Base-by-base conservation (phyloP, 2,329 filamentous ascomycete species). In the Fusarium compactum region DNA sequence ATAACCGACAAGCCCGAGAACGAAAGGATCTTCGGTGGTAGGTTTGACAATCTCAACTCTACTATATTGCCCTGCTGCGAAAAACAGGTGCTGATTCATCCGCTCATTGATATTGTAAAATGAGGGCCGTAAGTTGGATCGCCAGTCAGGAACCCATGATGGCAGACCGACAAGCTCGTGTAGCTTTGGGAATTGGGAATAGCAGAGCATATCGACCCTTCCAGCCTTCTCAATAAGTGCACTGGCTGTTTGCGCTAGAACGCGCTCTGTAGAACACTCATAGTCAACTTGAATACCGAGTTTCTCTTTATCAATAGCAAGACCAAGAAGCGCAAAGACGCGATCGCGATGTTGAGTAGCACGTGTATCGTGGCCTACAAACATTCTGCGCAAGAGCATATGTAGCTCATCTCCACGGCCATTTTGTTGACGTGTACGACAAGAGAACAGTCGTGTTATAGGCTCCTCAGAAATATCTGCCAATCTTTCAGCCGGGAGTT, bases 61-160 rank as follows among this genome's bases (percentile, higher is more conserved):
- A 0, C 9, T 44, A 4, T 1, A 3, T 0, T 15, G 4, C 0
- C 54, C 34, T 7, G 44, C 10, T 0, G 58, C 44, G 6, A 22
- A 10, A 15, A 59, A 30, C 0, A 62, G 5, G 4, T 50, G 54
- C 4, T 5, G 0, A 0, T 44, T 24, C 0, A n/a, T 14, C 0
- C 44, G 44, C 16, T 62, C 54, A 2, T 38, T 59, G 4, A 62
- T 32, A 0, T n/a, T 50, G 0, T 62, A 62, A 29, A 44, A 62
- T 1, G 58, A 59, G 1, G 15, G n/a, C 0, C 29, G 7, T 0
- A 62, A 6, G 1, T 59, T 50, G 0, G 58, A 59, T 8, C 54
- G 34, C 58, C 58, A 62, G 14, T 62, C 58, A 3, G 58, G 58
- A 6, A 59, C 58, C 58, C 58, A 62, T 0, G 58, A 50, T 0